Evolutionary conservation across 2,329 filamentous ascomycete genomes (phyloP).

Genomic region (Didymella glomerata): DNA sequence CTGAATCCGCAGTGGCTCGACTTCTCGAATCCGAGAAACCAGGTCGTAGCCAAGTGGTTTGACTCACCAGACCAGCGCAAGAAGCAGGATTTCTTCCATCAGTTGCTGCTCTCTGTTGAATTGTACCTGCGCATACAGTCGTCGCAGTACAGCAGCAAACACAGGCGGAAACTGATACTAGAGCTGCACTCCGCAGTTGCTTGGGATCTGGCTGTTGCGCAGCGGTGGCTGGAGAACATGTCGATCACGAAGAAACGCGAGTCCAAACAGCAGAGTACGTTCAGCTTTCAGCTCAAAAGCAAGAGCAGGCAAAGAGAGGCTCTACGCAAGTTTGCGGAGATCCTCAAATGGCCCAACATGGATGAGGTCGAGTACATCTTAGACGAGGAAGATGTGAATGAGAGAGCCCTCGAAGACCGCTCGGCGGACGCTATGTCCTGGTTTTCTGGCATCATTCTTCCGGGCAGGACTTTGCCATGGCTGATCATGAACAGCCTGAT

Average conservation of each 20-base stretch:
- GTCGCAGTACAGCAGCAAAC: slow-evolving; percentile 66
- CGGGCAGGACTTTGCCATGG: slow-evolving; percentile 75
- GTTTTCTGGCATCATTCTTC: slow-evolving; percentile 76
- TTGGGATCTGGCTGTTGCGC: slow-evolving; percentile 77
- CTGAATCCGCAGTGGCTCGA: slow-evolving; percentile 77
- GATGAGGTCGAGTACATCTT: slow-evolving; percentile 69
- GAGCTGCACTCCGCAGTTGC: slow-evolving; percentile 75
- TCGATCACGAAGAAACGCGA: slow-evolving; percentile 67
- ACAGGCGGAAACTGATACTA: slow-evolving; percentile 69
- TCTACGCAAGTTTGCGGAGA: slow-evolving; percentile 72
- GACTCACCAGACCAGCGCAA: slow-evolving; percentile 64
- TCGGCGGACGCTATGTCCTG: slow-evolving; percentile 80
- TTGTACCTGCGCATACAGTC: slow-evolving; percentile 75
- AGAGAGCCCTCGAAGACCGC: slow-evolving; percentile 62
- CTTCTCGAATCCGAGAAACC: slow-evolving; percentile 73
- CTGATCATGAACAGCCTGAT: slow-evolving; percentile 81
- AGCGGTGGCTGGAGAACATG: slow-evolving; percentile 76
- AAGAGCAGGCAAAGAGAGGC: slow-evolving; percentile 74
- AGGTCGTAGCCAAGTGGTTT: slow-evolving; percentile 77
- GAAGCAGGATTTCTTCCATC: slow-evolving; percentile 76
- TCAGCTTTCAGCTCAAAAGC: slow-evolving; percentile 70
- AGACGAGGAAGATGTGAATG: slow-evolving; percentile 63
- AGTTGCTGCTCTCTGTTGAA: slow-evolving; percentile 77
- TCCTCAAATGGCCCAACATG: slow-evolving; percentile 81
- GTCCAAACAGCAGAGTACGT: slow-evolving; percentile 54